Percentiles rank a stretch among this genome's conserved stretches.
These are phyloP conservation scores for Soucietia sequanensis DNA, from an alignment of 805 yeast species.

Conservation along the genomic window DNA sequence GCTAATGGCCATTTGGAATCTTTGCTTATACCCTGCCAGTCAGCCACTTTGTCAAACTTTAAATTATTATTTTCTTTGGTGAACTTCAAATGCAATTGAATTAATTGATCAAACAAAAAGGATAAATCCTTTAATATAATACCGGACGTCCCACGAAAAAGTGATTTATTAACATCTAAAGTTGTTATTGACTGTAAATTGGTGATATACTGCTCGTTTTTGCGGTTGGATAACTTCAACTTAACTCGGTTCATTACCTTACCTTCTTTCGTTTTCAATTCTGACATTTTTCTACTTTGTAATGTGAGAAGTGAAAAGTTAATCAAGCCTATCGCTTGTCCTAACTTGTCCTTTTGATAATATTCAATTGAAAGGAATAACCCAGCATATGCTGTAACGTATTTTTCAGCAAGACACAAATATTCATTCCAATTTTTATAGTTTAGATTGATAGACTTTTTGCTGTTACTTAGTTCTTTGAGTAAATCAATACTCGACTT, in stretches of 20 bases:
- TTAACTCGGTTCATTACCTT: slow-evolving; percentile 19
- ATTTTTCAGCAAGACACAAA: slow-evolving; percentile 27
- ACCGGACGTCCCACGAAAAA: slow-evolving; percentile 32
- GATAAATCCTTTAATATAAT: slow-evolving; percentile 35
- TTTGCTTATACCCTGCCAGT: slow-evolving; percentile 32
- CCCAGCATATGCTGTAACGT: slow-evolving; percentile 44
- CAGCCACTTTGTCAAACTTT: slow-evolving; percentile 32
- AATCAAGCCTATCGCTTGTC: slow-evolving; percentile 46
- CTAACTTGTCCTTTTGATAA: slow-evolving; percentile 44
- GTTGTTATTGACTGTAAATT: slow-evolving; percentile 34
- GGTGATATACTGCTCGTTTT: slow-evolving; percentile 30
- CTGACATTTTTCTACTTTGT: slow-evolving; percentile 30
- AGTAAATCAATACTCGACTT: slow-evolving; percentile 19
- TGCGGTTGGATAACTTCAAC: slow-evolving; percentile 24
- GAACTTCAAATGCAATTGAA: slow-evolving; percentile 39
- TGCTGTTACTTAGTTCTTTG: slow-evolving; percentile 8
- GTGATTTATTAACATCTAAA: slow-evolving; percentile 32
- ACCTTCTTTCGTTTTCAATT: slow-evolving; percentile 8
- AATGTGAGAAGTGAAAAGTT: slow-evolving; percentile 34
- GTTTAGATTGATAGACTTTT: slow-evolving; percentile 5
- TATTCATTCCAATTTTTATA: slow-evolving; percentile 27
- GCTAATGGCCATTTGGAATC: slow-evolving; percentile 48
- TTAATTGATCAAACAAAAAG: slow-evolving; percentile 40
- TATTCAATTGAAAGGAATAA: slow-evolving; percentile 44
- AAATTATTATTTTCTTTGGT: slow-evolving; percentile 43